Base-by-base conservation (phyloP, 345 rosid species). In the Eutrema japonicum region DNA sequence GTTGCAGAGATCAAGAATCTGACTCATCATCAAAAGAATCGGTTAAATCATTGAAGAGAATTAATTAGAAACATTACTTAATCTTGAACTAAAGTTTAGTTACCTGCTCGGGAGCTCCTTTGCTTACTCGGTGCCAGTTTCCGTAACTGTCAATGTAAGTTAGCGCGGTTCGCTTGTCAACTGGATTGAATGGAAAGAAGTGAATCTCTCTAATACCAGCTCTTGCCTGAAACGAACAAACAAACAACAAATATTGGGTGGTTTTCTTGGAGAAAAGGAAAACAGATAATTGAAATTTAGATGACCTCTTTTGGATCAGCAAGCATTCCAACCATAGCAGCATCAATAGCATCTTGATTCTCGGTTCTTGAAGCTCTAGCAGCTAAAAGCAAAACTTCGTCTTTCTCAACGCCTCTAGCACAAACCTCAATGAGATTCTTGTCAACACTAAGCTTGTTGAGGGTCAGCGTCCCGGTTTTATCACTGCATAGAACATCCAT, bases 31-130 rank as follows among this genome's bases (percentile, higher is more conserved):
- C 13, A 56, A 68, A 72, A 35, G 10, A 14, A 64, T 36, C 5
- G 4, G 58, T 29, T 53, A 27, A 45, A 36, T 7, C 22, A 62
- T 18, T 46, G 22, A 26, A 30, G 36, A 37, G 13, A 26, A 18
- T 18, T 18, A 18, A 18, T 18, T 18, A 8, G 36, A 52, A 11
- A 37, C 58, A 49, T 3, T 12, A 51, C 8, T 22, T 10, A 6
- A 26, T 2, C 6, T 42, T 2, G 30, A 37, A 14, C 2, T 62
- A 4, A 52, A 29, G 13, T 12, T 5, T 38, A 18, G 30, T 42
- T 82, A 90, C 94, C 86, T 91, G 97, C 77, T 87, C 95, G n/a
- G 97, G 97, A 55, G 97, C 97, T 73, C 97, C 97, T 85, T 91
- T 91, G 83, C 97, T 88, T 9, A 84, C 82, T 64, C 97, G 73